phyloP scores from a whole-genome alignment of 345 rosid genomes.

The Zanthoxylum bungeanum region DNA sequence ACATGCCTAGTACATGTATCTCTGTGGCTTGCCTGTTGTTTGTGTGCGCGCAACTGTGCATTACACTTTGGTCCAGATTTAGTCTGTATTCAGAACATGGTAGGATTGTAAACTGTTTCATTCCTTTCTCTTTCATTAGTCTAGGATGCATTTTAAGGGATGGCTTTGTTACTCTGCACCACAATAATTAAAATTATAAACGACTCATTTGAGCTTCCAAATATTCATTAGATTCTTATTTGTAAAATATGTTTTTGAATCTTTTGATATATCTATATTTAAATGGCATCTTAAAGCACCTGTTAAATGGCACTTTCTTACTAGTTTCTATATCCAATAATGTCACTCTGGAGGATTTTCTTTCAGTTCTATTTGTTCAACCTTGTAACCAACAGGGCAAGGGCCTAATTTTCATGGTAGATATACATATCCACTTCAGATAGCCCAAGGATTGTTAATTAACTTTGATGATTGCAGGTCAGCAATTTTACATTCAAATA shows the following conservation, averaged over 20 bases:
- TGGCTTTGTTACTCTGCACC: background rate
- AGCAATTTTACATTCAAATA: slow-evolving; percentile 68
- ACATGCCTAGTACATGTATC: background rate
- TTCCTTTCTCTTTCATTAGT: background rate
- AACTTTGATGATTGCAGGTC: slow-evolving; percentile 50
- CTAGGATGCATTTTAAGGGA: background rate
- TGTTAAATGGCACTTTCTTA: background rate
- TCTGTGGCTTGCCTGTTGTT: background rate
- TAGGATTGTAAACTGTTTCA: too few relatives aligned
- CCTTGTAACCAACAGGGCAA: background rate
- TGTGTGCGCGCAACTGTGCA: background rate
- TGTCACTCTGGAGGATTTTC: background rate
- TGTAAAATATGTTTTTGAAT: background rate
- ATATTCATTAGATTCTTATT: background rate
- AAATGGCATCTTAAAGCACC: background rate
- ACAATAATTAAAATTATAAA: background rate
- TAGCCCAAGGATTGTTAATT: background rate
- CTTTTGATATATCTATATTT: background rate
- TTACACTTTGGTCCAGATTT: background rate
- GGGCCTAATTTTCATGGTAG: background rate
- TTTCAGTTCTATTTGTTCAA: background rate
- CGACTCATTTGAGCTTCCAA: background rate
- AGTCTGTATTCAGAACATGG: too few relatives aligned
- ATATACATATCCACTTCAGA: background rate
- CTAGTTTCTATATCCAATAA: background rate